Evolutionary conservation across 352 stramenopile species (phyloP).

Genomic region (Pythium brachiatum): DNA sequence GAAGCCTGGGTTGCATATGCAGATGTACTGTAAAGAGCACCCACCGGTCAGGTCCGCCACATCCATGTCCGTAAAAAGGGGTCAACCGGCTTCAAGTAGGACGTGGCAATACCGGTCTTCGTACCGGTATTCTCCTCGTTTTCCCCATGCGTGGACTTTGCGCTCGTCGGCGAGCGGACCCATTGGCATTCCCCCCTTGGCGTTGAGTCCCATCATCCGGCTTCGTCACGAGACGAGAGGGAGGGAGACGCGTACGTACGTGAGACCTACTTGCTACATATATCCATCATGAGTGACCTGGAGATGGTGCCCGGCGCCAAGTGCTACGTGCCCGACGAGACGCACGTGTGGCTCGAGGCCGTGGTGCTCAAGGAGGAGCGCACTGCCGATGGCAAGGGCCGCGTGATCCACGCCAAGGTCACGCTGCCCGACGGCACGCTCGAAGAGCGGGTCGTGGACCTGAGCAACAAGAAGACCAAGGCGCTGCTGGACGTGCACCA

Average conservation of each 20-base stretch:
- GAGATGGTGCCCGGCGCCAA: conserved; percentile 71
- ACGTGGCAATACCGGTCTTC: conserved; percentile 14
- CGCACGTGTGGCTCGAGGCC: conserved; percentile 79
- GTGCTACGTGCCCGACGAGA: conserved; percentile 87
- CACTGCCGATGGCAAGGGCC: conserved; percentile 50
- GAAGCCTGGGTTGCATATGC: background rate
- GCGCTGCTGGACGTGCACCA: conserved; percentile 65
- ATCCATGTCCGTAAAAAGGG: conserved; percentile 10
- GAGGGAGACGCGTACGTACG: conserved; percentile 1
- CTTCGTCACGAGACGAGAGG: background rate
- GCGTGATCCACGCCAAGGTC: conserved; percentile 68
- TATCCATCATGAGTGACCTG: conserved; percentile 30
- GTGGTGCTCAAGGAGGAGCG: conserved; percentile 73
- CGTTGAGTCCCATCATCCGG: conserved; percentile 1
- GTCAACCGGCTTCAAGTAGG: conserved; percentile 10
- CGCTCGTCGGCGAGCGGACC: background rate
- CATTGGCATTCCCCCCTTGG: conserved; percentile 4
- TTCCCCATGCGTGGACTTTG: conserved; percentile 15
- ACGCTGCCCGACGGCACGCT: conserved; percentile 36
- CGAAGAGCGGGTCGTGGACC: conserved; percentile 71
- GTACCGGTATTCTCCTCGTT: conserved; percentile 28
- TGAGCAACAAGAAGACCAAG: conserved; percentile 71
- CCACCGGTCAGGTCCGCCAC: no score
- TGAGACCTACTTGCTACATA: no score
- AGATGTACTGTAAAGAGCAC: no score